These are phyloP conservation scores for Plasmodium falciparum DNA, from an alignment of 169 alveolate genomes.

Conservation along the genomic window DNA sequence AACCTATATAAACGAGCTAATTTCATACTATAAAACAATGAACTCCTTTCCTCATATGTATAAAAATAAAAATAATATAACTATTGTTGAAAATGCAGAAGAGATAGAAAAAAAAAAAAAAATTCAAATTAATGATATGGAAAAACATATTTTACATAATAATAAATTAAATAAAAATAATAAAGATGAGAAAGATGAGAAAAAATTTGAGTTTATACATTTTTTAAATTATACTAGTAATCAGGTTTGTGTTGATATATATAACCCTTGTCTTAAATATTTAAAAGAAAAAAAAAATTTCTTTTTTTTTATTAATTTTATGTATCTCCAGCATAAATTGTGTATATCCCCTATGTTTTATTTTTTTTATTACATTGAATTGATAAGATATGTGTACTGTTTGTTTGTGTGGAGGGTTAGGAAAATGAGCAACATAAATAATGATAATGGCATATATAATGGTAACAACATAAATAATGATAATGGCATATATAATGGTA, in stretches of 20 bases:
- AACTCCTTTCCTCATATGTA: too few species aligned
- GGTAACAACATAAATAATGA: too few species aligned
- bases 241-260: not conserved
- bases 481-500: too few species aligned
- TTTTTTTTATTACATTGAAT: conserved; percentile 23
- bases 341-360: conserved; percentile 10
- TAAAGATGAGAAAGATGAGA: not conserved
- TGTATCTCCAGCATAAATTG: conserved; percentile 17
- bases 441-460: too few species aligned
- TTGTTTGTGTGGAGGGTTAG: not conserved
- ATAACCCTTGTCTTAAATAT: too few species aligned
- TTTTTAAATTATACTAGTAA: not conserved
- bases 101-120: not conserved
- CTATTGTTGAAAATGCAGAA: not conserved
- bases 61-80: not conserved
- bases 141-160: too few species aligned
- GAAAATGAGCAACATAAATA: not conserved
- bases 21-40: too few species aligned
- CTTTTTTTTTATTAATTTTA: conserved; percentile 5
- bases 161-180: not conserved
- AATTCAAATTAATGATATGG: not conserved
- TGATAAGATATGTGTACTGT: conserved; percentile 1
- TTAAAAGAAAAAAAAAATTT: not conserved
- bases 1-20: too few species aligned
- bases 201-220: not conserved